Evolutionary conservation across 2,329 filamentous ascomycete species (phyloP).

Genomic region (Leptographium lundbergii): DNA sequence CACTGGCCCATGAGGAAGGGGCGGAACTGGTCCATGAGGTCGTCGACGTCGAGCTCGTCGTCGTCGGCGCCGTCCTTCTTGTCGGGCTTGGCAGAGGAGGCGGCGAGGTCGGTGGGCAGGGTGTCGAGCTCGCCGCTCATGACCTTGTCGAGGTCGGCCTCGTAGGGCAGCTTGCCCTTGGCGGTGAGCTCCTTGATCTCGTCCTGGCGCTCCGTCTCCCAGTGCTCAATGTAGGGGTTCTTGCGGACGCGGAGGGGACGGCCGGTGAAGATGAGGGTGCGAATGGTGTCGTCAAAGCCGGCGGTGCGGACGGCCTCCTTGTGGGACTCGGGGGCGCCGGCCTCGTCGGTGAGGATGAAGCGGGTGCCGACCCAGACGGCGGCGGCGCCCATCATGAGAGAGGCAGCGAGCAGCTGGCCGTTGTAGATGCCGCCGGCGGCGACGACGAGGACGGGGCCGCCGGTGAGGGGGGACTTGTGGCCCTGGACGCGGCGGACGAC

Average conservation of each 20-base stretch:
- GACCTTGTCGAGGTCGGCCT: slow-evolving; percentile 83
- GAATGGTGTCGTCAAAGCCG: slow-evolving; percentile 88
- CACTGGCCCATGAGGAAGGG: slow-evolving; percentile 96
- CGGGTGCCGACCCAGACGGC: slow-evolving; percentile 96
- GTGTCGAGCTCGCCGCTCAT: slow-evolving; percentile 50
- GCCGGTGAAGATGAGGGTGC: slow-evolving; percentile 97
- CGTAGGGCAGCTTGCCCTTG: slow-evolving; percentile 86
- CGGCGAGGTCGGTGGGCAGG: slow-evolving; percentile 35
- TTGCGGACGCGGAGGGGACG: slow-evolving; percentile 86
- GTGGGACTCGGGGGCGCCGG: slow-evolving; percentile 83
- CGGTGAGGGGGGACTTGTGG: slow-evolving; percentile 76
- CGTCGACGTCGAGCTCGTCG: slow-evolving; percentile 57
- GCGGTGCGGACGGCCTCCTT: slow-evolving; percentile 91
- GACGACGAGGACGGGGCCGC: slow-evolving; percentile 77
- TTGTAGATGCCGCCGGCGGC: slow-evolving; percentile 92
- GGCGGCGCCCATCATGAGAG: slow-evolving; percentile 82
- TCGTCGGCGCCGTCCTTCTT: slow-evolving; percentile 53
- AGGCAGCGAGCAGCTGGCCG: slow-evolving; percentile 77
- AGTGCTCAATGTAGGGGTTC: slow-evolving; percentile 89
- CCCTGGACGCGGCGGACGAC: slow-evolving; percentile 72
- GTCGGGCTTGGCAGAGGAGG: slow-evolving; percentile 24
- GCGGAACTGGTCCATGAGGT: slow-evolving; percentile 80
- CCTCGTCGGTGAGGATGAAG: slow-evolving; percentile 89
- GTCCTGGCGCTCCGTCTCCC: slow-evolving; percentile 79
- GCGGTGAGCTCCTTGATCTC: slow-evolving; percentile 89